Percentiles rank a stretch among this genome's conserved stretches.
phyloP scores from a whole-genome alignment of 2,329 filamentous ascomycete genomes.

The Fusarium tupiense region DNA sequence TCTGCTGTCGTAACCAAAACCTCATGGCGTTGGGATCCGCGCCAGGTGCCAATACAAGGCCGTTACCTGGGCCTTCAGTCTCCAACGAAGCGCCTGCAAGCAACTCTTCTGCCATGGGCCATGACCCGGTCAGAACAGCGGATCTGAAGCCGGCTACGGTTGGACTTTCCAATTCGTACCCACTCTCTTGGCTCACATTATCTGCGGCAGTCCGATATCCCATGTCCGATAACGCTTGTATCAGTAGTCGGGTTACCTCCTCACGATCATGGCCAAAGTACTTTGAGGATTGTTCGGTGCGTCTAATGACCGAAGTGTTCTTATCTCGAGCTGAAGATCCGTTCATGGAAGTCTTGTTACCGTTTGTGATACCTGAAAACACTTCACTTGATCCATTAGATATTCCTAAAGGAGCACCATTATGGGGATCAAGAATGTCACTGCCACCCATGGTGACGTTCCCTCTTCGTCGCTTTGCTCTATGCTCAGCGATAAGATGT shows the following conservation, averaged over 20 bases:
- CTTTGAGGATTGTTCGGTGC: slow-evolving; percentile 38
- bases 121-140: slow-evolving; percentile 82
- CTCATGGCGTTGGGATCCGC: slow-evolving; percentile 83
- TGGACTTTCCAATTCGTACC: slow-evolving; percentile 85
- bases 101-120: slow-evolving; percentile 85
- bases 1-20: slow-evolving; percentile 91
- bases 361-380: slow-evolving; percentile 53
- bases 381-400: slow-evolving; percentile 56
- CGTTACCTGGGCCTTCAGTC: slow-evolving; percentile 56
- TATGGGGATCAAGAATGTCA: slow-evolving; percentile 60
- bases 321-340: slow-evolving; percentile 58
- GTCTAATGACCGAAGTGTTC: slow-evolving; percentile 12
- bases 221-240: slow-evolving; percentile 89
- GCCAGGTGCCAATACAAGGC: slow-evolving; percentile 77
- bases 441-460: slow-evolving; percentile 71
- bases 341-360: slow-evolving; percentile 63
- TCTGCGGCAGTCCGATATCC: slow-evolving; percentile 84
- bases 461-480: slow-evolving; percentile 66
- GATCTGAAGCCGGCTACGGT: slow-evolving; percentile 86
- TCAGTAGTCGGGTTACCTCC: slow-evolving; percentile 91
- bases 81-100: slow-evolving; percentile 67
- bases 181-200: slow-evolving; percentile 81
- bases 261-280: slow-evolving; percentile 91
- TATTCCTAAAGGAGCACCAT: slow-evolving; percentile 59
- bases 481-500: slow-evolving; percentile 27